A percentile compares a stretch with the other conserved stretches of the same genome.
Evolutionary conservation across 208 protist genomes (phyloP).

Genomic region (Acanthamoeba sp.): DNA sequence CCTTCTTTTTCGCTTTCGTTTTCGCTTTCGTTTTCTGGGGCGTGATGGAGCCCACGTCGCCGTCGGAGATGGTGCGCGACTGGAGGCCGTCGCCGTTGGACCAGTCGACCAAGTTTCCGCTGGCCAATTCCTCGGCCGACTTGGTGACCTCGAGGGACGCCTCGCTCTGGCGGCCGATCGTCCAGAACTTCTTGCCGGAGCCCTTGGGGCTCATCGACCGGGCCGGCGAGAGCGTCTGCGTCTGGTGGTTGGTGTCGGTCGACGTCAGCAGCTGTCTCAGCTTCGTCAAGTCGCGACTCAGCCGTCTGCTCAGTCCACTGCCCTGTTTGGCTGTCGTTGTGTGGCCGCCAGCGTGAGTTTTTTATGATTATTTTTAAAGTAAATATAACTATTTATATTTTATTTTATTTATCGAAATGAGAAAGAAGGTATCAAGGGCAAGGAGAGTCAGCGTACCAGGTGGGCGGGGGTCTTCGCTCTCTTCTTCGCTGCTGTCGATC

Average conservation of each 20-base stretch:
- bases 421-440: background rate
- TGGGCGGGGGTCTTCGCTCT: background rate
- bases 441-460: background rate
- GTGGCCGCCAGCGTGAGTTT: too few relatives aligned
- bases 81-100: background rate
- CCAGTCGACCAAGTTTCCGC: background rate
- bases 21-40: background rate
- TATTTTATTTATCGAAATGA: background rate
- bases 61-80: background rate
- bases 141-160: background rate
- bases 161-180: background rate
- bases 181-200: background rate
- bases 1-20: background rate
- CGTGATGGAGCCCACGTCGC: background rate
- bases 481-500: background rate
- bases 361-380: too few relatives aligned
- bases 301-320: background rate
- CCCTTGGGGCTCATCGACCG: background rate
- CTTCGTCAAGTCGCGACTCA: constrained; percentile 12
- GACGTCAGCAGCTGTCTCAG: constrained; percentile 7
- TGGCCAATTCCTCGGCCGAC: background rate
- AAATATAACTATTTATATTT: too few relatives aligned
- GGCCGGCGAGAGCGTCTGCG: background rate
- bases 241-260: background rate
- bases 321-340: background rate